phyloP scores from a whole-genome alignment of 129 eudicot species.

The Oenanthe sinensis region DNA sequence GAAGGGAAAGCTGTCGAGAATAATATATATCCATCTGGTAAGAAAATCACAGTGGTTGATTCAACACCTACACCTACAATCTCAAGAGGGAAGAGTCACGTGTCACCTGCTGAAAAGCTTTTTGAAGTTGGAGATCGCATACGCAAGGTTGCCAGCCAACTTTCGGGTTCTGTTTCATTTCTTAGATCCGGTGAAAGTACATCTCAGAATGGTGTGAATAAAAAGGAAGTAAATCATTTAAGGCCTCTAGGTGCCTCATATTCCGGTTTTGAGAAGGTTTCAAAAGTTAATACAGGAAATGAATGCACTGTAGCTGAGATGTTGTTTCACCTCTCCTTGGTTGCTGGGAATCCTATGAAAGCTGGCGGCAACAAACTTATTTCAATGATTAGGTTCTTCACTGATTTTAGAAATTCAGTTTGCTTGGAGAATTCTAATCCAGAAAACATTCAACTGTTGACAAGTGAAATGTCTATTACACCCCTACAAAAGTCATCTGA shows the following conservation, averaged over 20 bases:
- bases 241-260: conserved; percentile 9
- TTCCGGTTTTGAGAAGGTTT: conserved; percentile 8
- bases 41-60: conserved; percentile 20
- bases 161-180: conserved; percentile 8
- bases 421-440: conserved; percentile 13
- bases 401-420: conserved; percentile 42
- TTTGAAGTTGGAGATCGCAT: conserved; percentile 24
- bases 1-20: conserved; percentile 3
- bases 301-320: conserved; percentile 28
- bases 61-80: background rate
- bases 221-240: conserved; percentile 1
- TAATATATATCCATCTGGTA: conserved; percentile 17
- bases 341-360: conserved; percentile 46
- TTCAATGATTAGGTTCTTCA: conserved; percentile 24
- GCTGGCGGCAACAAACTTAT: conserved; percentile 16
- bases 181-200: conserved; percentile 12
- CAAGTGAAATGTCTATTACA: background rate
- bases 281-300: background rate
- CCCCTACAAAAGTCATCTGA: conserved; percentile 5
- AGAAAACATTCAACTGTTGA: background rate
- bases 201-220: background rate
- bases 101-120: conserved; percentile 9
- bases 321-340: conserved; percentile 34
- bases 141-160: conserved; percentile 19
- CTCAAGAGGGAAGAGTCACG: conserved; percentile 5